These are phyloP conservation scores for Microbotryum scabiosae DNA, from an alignment of 1,284 basidiomycete genomes.

Conservation along the genomic window DNA sequence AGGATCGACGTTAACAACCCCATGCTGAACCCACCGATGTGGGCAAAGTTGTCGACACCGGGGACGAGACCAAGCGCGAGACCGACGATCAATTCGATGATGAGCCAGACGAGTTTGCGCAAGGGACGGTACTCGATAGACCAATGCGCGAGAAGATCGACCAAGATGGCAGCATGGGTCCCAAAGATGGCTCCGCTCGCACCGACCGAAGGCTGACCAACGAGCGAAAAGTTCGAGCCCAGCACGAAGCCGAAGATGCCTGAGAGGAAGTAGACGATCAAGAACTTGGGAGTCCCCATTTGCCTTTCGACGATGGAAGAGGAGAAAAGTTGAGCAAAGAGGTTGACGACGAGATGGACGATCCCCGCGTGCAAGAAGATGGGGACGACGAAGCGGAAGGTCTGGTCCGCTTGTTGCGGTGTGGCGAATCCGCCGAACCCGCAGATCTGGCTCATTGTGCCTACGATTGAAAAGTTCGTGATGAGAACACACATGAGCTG, in stretches of 20 bases:
- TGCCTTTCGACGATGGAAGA: constrained; percentile 66
- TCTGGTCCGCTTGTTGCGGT: constrained; percentile 62
- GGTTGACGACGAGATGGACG: constrained; percentile 77
- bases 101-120: constrained; percentile 69
- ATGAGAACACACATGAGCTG: constrained; percentile 51
- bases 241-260: constrained; percentile 46
- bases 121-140: constrained; percentile 70
- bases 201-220: constrained; percentile 84
- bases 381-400: constrained; percentile 57
- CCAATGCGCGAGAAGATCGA: constrained; percentile 91
- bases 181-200: constrained; percentile 92
- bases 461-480: constrained; percentile 49
- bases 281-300: constrained; percentile 47
- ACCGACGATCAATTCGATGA: constrained; percentile 73
- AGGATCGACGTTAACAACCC: constrained; percentile 67
- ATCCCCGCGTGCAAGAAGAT: constrained; percentile 84
- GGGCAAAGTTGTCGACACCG: constrained; percentile 45
- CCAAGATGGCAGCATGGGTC: constrained; percentile 66
- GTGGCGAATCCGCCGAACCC: constrained; percentile 72
- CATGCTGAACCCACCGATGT: constrained; percentile 48
- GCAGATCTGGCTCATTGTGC: constrained; percentile 73
- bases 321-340: constrained; percentile 73
- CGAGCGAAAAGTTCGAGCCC: constrained; percentile 78
- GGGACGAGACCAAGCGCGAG: constrained; percentile 75
- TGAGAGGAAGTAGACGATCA: constrained; percentile 31